phyloP scores from a whole-genome alignment of 2,329 filamentous ascomycete species.

The Trichoderma hamatum region DNA sequence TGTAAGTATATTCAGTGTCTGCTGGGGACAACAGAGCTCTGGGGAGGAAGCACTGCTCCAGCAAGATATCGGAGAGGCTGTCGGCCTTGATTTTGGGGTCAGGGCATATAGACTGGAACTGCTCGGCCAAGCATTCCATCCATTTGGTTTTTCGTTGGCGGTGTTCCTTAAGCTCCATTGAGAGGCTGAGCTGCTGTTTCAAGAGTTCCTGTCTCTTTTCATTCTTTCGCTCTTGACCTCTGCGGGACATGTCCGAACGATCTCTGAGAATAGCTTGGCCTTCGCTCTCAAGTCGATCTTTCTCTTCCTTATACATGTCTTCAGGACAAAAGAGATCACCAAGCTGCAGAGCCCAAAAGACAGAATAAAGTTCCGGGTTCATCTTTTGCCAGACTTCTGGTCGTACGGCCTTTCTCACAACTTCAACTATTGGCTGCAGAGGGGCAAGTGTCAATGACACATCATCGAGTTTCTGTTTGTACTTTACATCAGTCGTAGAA shows the following conservation, averaged over 20 bases:
- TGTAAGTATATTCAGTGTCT: constrained; percentile 87
- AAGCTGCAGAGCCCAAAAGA: constrained; percentile 89
- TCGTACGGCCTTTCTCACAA: constrained; percentile 64
- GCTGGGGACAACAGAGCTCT: constrained; percentile 80
- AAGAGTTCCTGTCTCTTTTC: constrained; percentile 70
- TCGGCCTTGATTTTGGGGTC: constrained; percentile 65
- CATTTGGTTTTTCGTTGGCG: constrained; percentile 68
- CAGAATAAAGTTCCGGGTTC: constrained; percentile 79
- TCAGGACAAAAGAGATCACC: constrained; percentile 79
- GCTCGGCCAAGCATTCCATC: constrained; percentile 69
- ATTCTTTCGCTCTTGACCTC: constrained; percentile 64
- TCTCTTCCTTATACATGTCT: constrained; percentile 77
- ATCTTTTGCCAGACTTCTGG: constrained; percentile 69
- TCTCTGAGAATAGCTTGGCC: constrained; percentile 70
- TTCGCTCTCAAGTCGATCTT: constrained; percentile 67
- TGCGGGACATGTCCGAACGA: constrained; percentile 70
- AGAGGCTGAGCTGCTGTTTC: constrained; percentile 68
- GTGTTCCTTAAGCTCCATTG: constrained; percentile 73
- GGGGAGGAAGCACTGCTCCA: constrained; percentile 93
- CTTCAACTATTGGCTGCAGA: constrained; percentile 72
- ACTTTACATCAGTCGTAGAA: constrained; percentile 33
- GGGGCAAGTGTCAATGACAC: constrained; percentile 38
- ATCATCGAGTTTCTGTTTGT: constrained; percentile 42
- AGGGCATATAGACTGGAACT: constrained; percentile 79
- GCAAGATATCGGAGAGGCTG: constrained; percentile 71